Evolutionary conservation across 1,284 basidiomycete species (phyloP).

Genomic region (Schizophyllum amplum): DNA sequence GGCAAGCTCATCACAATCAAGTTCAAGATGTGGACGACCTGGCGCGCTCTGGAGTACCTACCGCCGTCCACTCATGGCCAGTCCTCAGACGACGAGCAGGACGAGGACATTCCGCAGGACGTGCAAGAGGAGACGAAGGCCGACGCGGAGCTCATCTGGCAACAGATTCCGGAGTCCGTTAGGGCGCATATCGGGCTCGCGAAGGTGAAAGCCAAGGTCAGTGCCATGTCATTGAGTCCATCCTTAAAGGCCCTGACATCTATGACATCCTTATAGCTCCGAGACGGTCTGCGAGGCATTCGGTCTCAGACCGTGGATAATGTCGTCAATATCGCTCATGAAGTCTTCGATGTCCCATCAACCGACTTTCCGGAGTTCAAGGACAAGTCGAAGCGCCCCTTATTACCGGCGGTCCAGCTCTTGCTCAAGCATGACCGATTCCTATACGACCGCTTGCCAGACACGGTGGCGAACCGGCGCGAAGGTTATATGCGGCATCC

Average conservation of each 20-base stretch:
- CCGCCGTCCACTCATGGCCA: neutral
- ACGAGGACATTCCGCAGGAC: neutral
- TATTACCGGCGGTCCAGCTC: neutral
- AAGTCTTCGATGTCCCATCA: neutral
- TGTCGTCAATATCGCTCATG: neutral
- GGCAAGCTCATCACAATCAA: neutral
- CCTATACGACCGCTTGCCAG: neutral
- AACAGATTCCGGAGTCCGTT: no score
- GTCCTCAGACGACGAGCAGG: neutral
- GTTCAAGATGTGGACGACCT: neutral
- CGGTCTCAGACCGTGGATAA: neutral
- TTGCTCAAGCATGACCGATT: neutral
- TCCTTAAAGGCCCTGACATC: neutral
- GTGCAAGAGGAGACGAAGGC: neutral
- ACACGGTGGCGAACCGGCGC: neutral
- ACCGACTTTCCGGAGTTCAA: neutral
- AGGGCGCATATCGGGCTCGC: no score
- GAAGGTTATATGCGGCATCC: neutral
- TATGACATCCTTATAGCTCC: neutral
- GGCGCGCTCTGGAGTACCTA: neutral
- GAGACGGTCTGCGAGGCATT: neutral
- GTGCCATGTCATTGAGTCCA: no score
- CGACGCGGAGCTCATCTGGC: neutral
- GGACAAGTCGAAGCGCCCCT: neutral
- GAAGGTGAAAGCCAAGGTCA: no score